These are phyloP conservation scores for Xylaria arbuscula DNA, from an alignment of 2,329 filamentous ascomycete species.

Conservation along the genomic window DNA sequence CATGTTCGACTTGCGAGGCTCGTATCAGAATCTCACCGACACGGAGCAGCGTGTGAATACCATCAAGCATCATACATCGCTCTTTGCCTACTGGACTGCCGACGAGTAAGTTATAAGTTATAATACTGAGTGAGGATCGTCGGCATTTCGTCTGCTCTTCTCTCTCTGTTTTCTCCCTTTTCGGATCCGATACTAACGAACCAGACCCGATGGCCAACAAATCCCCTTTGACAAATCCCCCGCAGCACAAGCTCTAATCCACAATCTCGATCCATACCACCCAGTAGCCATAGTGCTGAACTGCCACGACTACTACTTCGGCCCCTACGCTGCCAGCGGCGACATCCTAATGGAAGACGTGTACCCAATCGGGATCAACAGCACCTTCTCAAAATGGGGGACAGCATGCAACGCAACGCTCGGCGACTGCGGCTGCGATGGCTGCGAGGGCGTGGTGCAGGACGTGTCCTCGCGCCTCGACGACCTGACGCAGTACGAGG, in stretches of 20 bases:
- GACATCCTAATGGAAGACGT: slow-evolving; percentile 71
- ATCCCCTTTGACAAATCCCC: slow-evolving; percentile 63
- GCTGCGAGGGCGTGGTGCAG: slow-evolving; percentile 63
- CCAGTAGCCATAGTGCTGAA: slow-evolving; percentile 69
- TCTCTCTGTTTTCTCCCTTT: not conserved
- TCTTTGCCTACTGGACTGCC: slow-evolving; percentile 60
- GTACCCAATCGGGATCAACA: slow-evolving; percentile 69
- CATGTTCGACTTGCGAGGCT: slow-evolving; percentile 59
- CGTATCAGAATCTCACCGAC: slow-evolving; percentile 58
- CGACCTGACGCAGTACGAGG: slow-evolving; percentile 53
- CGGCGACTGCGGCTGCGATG: slow-evolving; percentile 72
- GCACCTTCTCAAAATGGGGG: slow-evolving; percentile 64
- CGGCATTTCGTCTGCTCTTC: not conserved
- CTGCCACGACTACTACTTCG: slow-evolving; percentile 71
- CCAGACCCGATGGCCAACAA: slow-evolving; percentile 64
- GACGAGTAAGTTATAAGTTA: slow-evolving; percentile 54
- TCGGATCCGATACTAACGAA: not conserved
- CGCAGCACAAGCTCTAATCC: slow-evolving; percentile 51
- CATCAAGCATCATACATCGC: slow-evolving; percentile 54
- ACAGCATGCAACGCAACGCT: slow-evolving; percentile 69
- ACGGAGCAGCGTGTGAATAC: slow-evolving; percentile 54
- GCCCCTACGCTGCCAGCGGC: slow-evolving; percentile 63
- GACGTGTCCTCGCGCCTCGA: slow-evolving; percentile 62
- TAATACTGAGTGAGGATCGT: not conserved
- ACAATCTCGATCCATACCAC: slow-evolving; percentile 69